Evolutionary conservation across 2,329 filamentous ascomycete species (phyloP).

Genomic region (Spiromastix sp.): DNA sequence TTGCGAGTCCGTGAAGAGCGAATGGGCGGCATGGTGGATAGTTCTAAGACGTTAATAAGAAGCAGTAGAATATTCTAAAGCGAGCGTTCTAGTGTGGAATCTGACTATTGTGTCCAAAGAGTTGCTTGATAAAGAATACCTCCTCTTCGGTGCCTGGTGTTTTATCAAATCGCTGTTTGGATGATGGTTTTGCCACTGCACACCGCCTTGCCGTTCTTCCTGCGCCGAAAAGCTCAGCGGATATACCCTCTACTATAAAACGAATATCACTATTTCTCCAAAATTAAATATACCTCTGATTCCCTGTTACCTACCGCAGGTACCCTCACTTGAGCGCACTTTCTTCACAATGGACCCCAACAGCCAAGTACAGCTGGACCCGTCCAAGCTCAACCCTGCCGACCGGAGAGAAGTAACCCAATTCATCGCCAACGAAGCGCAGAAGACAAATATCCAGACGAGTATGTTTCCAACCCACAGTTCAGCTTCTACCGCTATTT

Average conservation of each 20-base stretch:
- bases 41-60: neutral
- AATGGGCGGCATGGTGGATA: constrained; percentile 46
- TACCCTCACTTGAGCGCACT: too few species aligned
- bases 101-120: too few species aligned
- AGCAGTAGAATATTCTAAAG: constrained; percentile 2
- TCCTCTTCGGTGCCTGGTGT: too few species aligned
- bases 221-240: neutral
- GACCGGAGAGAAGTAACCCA: constrained; percentile 83
- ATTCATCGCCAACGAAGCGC: constrained; percentile 72
- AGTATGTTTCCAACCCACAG: constrained; percentile 27
- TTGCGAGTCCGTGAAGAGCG: constrained; percentile 51
- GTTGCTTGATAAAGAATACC: too few species aligned
- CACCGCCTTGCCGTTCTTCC: constrained; percentile 17
- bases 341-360: constrained; percentile 26
- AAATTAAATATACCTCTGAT: too few species aligned
- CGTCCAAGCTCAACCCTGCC: constrained; percentile 64
- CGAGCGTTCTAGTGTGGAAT: neutral
- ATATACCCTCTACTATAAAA: neutral
- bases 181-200: constrained; percentile 15
- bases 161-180: neutral
- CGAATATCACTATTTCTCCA: neutral
- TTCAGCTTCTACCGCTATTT: too few species aligned
- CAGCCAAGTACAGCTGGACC: constrained; percentile 41
- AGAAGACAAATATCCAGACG: constrained; percentile 56
- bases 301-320: too few species aligned